A percentile compares a stretch with the other conserved stretches of the same genome.
Conservation (phyloP, 1,139 yeast species). For the Geotrichum australiense region DNA sequence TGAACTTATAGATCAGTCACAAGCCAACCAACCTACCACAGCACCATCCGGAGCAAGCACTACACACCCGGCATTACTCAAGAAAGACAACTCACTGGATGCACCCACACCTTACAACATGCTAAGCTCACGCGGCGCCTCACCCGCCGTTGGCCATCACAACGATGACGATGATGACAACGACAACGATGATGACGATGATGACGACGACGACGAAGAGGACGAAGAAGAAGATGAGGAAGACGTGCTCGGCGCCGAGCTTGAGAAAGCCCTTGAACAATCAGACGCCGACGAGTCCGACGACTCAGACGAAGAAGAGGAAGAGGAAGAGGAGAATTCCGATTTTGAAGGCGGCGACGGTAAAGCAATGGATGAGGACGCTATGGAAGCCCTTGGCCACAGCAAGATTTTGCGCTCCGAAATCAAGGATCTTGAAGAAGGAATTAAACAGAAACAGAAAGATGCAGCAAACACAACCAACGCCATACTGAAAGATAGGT, state of each 20-base stretch:
- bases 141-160: constrained; percentile 22
- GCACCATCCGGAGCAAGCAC: constrained; percentile 15
- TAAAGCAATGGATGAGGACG: constrained; percentile 35
- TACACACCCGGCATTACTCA: constrained; percentile 12
- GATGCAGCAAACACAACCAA: constrained; percentile 75
- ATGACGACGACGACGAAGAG: constrained; percentile 27
- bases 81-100: constrained; percentile 19
- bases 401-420: constrained; percentile 78
- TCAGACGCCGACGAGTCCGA: constrained; percentile 26
- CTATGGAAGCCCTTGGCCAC: constrained; percentile 50
- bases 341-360: constrained; percentile 45
- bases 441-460: constrained; percentile 66
- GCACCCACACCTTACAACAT: constrained; percentile 31
- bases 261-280: constrained; percentile 24
- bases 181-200: constrained; percentile 24
- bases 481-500: constrained; percentile 82
- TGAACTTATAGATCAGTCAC: constrained; percentile 59
- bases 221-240: constrained; percentile 28
- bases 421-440: constrained; percentile 71
- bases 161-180: constrained; percentile 23
- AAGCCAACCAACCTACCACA: constrained; percentile 19
- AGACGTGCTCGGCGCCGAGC: constrained; percentile 24
- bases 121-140: constrained; percentile 23
- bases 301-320: constrained; percentile 26
- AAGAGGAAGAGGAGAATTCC: constrained; percentile 21